Evolutionary conservation across 768 basidiomycete species (phyloP), one percentile per base, ranked within the genome.

Genomic region (Stropharia rugosoannulata): DNA sequence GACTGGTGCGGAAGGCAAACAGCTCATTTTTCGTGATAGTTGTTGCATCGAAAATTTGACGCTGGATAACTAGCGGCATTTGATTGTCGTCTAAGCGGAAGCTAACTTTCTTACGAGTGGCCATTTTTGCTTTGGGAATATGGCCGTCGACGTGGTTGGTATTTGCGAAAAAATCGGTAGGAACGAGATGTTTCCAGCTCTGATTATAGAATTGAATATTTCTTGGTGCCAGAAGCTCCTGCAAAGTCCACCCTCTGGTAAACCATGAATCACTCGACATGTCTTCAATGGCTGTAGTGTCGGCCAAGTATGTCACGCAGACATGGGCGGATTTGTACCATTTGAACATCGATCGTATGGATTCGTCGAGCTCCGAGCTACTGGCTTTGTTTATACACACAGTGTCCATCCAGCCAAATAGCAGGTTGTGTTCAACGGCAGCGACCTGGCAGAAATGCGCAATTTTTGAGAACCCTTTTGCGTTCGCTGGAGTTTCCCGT

Each of bases 301-400:
- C 49, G 0, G 35, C 55, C 42, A 56, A 37, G 19, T 56, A 50
- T 10, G 49, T 45, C n/a, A 56, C 32, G 25, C 55, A 56, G 4
- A 39, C n/a, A 12, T 43, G 5, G 10, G 55, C 32, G 12, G 25
- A 11, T 10, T 5, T 10, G 29, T 56, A 56, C 55, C 55, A 56
- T 3, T 38, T 37, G 16, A 36, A 56, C 55, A 56, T 56, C 0
- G 55, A 56, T 3, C 55, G 55, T 12, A 56, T 56, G 2, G 55
- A 50, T 29, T 56, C 55, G 4, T 56, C 55, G 1, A 56, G 49
- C 22, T 56, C 49, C 8, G 55, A 18, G 32, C 55, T 56, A 13
- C 55, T 56, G 18, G 15, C 22, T 15, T 51, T 56, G 32, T 56
- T 41, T 15, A 56, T 56, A 32, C 55, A 56, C 18, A 49, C 32